Conservation (phyloP, 805 yeast genomes). For the Phaffomyces opuntiae region DNA sequence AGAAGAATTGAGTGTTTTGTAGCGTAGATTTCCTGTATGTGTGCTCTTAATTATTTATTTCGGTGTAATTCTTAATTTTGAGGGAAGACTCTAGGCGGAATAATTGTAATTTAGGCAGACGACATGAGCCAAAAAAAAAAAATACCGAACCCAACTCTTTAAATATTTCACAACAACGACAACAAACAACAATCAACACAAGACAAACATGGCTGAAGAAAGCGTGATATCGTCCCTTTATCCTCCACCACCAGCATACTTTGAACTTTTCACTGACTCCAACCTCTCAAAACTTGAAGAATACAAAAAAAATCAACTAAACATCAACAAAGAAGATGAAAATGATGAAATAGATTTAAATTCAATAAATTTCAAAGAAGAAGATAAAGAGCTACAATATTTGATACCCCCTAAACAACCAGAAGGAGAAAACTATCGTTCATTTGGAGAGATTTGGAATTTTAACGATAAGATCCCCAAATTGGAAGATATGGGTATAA, state of each 20-base stretch:
- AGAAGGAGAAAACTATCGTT: slow-evolving; percentile 58
- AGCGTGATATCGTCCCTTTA: slow-evolving; percentile 57
- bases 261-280: slow-evolving; percentile 63
- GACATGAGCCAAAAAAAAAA: too few species aligned
- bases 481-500: slow-evolving; percentile 68
- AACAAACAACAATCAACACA: too few species aligned
- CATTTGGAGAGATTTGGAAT: slow-evolving; percentile 90
- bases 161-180: too few species aligned
- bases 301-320: slow-evolving; percentile 2
- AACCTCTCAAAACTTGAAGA: slow-evolving; percentile 42
- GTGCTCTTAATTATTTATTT: too few species aligned
- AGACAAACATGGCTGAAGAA: slow-evolving; percentile 13
- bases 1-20: too few species aligned
- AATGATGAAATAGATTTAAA: neutral
- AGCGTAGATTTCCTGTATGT: too few species aligned
- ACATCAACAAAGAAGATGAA: slow-evolving; percentile 1
- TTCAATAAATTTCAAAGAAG: slow-evolving; percentile 24
- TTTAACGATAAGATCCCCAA: slow-evolving; percentile 65
- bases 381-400: slow-evolving; percentile 45
- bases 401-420: slow-evolving; percentile 63
- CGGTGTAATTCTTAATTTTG: too few species aligned
- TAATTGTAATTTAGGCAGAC: too few species aligned
- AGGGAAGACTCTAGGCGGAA: too few species aligned
- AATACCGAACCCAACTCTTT: neutral
- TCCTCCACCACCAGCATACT: slow-evolving; percentile 92